A percentile compares a stretch with the other conserved stretches of the same genome.
These are phyloP conservation scores for Phytophthora cactorum DNA, from an alignment of 352 stramenopile genomes.

Conservation along the genomic window DNA sequence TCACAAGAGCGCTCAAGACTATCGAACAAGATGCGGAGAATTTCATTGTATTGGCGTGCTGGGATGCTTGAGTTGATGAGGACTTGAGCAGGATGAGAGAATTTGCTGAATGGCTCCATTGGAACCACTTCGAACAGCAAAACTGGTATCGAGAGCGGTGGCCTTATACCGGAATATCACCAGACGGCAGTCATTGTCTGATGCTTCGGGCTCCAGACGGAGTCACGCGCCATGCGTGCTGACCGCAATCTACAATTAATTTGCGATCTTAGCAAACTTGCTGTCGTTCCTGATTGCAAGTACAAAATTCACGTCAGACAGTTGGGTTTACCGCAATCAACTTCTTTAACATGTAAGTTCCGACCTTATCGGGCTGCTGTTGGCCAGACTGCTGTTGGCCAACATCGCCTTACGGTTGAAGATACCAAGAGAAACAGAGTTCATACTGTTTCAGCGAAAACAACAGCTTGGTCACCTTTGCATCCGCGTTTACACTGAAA, in stretches of 20 bases:
- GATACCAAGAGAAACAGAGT: not conserved
- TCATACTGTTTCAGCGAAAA: constrained; percentile 13
- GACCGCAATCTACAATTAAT: constrained; percentile 12
- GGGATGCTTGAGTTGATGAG: not conserved
- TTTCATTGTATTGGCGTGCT: constrained; percentile 4
- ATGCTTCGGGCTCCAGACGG: not conserved
- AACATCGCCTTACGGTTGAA: constrained; percentile 1
- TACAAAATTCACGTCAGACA: not conserved
- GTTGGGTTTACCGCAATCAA: not conserved
- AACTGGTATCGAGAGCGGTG: not conserved
- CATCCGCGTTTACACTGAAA: not conserved
- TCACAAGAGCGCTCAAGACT: not conserved
- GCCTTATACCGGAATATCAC: constrained; percentile 2
- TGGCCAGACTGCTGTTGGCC: not conserved
- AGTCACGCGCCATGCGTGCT: not conserved
- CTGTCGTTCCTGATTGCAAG: not conserved
- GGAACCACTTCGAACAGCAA: constrained; percentile 1
- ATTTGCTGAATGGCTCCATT: constrained; percentile 7
- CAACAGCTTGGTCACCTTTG: constrained; percentile 3
- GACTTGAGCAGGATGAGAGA: constrained; percentile 1
- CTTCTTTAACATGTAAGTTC: not conserved
- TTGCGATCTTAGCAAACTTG: constrained; percentile 1
- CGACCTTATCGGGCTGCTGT: not conserved
- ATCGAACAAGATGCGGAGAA: constrained; percentile 6
- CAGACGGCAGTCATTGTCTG: constrained; percentile 8